Evolutionary conservation across 805 yeast genomes (phyloP), one percentile per base, ranked within the genome.

Genomic region (Candida sithepensis): DNA sequence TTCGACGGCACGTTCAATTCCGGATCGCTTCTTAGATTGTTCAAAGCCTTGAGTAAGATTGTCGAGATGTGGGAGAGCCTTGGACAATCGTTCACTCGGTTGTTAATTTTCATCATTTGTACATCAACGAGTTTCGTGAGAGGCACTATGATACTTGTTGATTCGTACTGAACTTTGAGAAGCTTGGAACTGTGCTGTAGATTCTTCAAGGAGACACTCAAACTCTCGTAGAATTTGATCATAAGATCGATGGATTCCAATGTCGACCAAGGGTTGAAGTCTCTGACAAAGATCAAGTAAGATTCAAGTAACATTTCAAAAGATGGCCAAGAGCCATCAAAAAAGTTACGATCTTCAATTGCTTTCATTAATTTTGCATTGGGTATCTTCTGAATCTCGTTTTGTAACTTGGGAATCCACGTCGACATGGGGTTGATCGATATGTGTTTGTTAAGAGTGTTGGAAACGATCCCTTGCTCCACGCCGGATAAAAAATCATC

Each of bases 181-280:
- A 79, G 46, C 48, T 65, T 61, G 1, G 73, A 72, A 41, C 71
- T 69, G 50, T 51, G 59, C 10, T 52, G 61, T 44, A 65, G 68
- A 51, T 79, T 78, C 56, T 68, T 72, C 55, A 80, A 70, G 4
- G 82, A 78, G 8, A 73, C 61, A 2, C 82, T 66, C 28, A 79
- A 54, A 49, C 74, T 74, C 45, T 74, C 77, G 42, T 75, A 63
- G 50, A 67, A 79, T 14, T 62, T 59, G 7, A 80, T 69, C 51
- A 77, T 69, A 39, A 80, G 62, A 59, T 82, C 87, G 50, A 79
- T 79, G 1, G 84, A 78, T 33, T 72, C 73, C 4, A 79, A 56
- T 1, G 70, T 47, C 0, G 85, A 80, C 77, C 78, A 72, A 0
- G 86, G 82, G 53, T 81, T 75, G 41, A 82, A 52, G 55, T 79